Evolutionary conservation across 495 filamentous ascomycete genomes (phyloP).

Genomic region (Hypoxylon lenormandii): DNA sequence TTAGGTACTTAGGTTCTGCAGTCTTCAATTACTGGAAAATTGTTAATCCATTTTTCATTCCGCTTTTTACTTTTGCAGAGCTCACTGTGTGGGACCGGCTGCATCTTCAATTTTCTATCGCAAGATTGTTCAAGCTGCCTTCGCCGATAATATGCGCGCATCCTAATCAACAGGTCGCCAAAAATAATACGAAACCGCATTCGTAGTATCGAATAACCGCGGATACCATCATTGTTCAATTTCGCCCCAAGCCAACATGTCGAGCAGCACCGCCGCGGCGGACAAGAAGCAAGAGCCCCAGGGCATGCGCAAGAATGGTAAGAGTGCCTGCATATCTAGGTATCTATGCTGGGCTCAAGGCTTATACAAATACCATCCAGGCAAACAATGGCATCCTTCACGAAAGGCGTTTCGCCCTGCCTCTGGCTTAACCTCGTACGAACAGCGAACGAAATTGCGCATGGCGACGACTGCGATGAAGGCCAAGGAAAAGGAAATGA

Average conservation of each 20-base stretch:
- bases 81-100: not conserved
- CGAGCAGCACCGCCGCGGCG: conserved; percentile 4
- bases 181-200: not conserved
- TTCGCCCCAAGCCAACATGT: conserved; percentile 28
- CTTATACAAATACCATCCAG: conserved; percentile 60
- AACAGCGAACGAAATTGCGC: conserved; percentile 74
- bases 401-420: conserved; percentile 89
- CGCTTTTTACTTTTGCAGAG: conserved; percentile 9
- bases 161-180: not conserved
- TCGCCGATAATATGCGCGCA: no score
- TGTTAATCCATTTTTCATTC: conserved; percentile 13
- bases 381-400: conserved; percentile 90
- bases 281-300: conserved; percentile 50
- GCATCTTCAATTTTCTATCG: not conserved
- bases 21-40: conserved; percentile 9
- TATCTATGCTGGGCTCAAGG: not conserved
- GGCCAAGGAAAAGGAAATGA: conserved; percentile 92
- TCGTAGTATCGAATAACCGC: not conserved
- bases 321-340: conserved; percentile 7
- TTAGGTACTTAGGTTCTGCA: no score
- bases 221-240: no score
- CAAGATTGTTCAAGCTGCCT: not conserved
- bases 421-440: conserved; percentile 79
- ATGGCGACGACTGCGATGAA: conserved; percentile 78
- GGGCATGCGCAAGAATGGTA: conserved; percentile 77